Evolutionary conservation across 2,329 filamentous ascomycete genomes (phyloP), one percentile per base, ranked within the genome.

Genomic region (Sordariomycetes sp.): DNA sequence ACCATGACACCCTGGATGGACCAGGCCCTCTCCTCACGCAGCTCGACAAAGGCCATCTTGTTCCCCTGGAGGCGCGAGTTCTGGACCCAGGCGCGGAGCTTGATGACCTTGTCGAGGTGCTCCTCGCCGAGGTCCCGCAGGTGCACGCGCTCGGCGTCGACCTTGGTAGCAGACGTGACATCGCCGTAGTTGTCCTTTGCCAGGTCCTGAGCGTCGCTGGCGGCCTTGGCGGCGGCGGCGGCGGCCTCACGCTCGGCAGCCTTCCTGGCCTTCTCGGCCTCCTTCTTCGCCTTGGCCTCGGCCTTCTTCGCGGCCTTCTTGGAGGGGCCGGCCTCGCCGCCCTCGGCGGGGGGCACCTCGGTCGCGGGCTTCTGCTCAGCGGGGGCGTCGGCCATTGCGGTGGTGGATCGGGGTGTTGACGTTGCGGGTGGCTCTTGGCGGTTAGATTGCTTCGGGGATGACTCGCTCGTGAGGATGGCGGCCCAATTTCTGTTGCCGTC

Each of bases 1-100:
- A 81, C 78, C 17, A 90, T 76, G 42, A 96, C 86, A 55, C 86
- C 90, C 75, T 96, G 91, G 45, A 96, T 85, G 28, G 85, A 86
- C 76, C 87, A 85, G 65, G 84, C 80, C 59, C 80, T 76, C 69
- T 88, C 84, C 70, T 90, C 80, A 61, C 89, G 81, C 64, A 97
- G 78, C 74, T 94, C 90, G 65, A 96, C 73, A 74, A 96, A 96
- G 50, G 84, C 87, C 75, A 96, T 86, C 77, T 96, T 96, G 63
- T 90, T 90, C 60, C 87, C 86, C 74, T 97, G 92, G 64, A 87
- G 85, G 62, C 92, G 83, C 35, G 87, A 83, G 74, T 95, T 96
- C 70, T 95, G 89, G 45, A 96, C 80, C 76, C 88, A 89, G 34
- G 83, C 89, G 42, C 90, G 81, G 65, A 96, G 78, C 52, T 83